Base-by-base conservation (phyloP, 2,329 filamentous ascomycete species). In the Didymosphaeria variabile region DNA sequence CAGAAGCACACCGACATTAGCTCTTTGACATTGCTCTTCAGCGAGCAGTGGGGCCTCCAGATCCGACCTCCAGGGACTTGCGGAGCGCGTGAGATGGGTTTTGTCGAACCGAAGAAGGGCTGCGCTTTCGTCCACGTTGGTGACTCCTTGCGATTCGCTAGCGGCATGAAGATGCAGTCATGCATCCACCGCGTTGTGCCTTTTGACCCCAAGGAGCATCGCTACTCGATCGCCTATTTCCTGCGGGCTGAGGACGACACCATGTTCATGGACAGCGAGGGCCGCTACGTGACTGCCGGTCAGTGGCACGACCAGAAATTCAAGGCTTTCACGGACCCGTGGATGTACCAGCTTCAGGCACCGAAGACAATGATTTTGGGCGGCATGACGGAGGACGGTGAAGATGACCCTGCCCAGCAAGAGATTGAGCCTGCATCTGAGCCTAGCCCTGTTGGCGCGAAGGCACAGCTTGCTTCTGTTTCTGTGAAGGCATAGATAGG, bases 221-320 rank as follows among this genome's bases (percentile, higher is more conserved):
- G 85, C 59, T 87, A 87, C 80, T 85, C 83, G 10, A 85, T 87
- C 63, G 85, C 85, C 15, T 87, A 87, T 74, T 87, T 87, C 78
- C 78, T 87, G 55, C 80, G 85, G 38, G 83, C 85, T 55, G 84
- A 87, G 79, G 80, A 87, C 72, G 83, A 84, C 68, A 83, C 82
- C 69, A 82, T 84, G 79, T 86, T 87, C 72, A 79, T 79, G 51
- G 85, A 87, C 75, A 82, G 80, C 65, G 83, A 85, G 77, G 85
- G 85, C 59, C 77, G 84, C 46, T 81, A 80, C 64, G 79, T 87
- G 62, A 85, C 85, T 10, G 84, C 85, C 82, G 65, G 70, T 1
- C 66, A 73, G 60, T 75, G 73, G 72, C 72, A 75, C 46, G 72
- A 75, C 52, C 72, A 75, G 63, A 74, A 75, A 62, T 75, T 75